A percentile compares a stretch with the other conserved stretches of the same genome.
phyloP scores from a whole-genome alignment of 164 flowering plant species.

The Kalanchoe fedtschenkoi region DNA sequence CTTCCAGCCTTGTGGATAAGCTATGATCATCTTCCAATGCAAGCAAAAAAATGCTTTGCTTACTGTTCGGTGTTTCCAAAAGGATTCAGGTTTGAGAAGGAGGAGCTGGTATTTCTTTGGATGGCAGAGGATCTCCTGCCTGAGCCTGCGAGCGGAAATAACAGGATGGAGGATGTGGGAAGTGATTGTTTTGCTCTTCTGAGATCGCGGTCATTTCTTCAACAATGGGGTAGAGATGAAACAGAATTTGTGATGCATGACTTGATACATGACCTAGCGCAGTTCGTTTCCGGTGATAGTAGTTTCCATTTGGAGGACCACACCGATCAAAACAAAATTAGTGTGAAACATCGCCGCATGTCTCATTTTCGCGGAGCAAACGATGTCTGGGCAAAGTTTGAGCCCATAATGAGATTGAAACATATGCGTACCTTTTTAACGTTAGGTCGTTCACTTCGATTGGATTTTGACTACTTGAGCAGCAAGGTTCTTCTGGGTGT shows the following conservation, averaged over 20 bases:
- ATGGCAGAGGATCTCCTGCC: slow-evolving; percentile 12
- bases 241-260: slow-evolving; percentile 12
- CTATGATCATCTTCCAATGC: slow-evolving; percentile 12
- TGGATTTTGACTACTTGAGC: neutral
- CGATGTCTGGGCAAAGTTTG: slow-evolving; percentile 10
- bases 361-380: neutral
- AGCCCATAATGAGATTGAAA: neutral
- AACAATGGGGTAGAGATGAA: neutral
- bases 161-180: slow-evolving; percentile 6
- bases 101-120: slow-evolving; percentile 10
- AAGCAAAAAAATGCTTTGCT: slow-evolving; percentile 13
- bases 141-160: neutral
- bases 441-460: neutral
- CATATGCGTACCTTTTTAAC: slow-evolving; percentile 12
- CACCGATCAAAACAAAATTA: neutral
- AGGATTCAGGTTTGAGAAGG: slow-evolving; percentile 10
- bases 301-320: slow-evolving; percentile 6
- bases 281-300: slow-evolving; percentile 5
- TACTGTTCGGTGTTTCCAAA: slow-evolving; percentile 15
- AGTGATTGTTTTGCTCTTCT: slow-evolving; percentile 6
- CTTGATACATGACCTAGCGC: slow-evolving; percentile 6
- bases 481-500: neutral
- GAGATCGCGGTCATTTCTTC: slow-evolving; percentile 9
- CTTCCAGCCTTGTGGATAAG: slow-evolving; percentile 12
- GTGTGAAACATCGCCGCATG: slow-evolving; percentile 1